phyloP scores from a whole-genome alignment of 306 rosid genomes.

The Neltuma alba region DNA sequence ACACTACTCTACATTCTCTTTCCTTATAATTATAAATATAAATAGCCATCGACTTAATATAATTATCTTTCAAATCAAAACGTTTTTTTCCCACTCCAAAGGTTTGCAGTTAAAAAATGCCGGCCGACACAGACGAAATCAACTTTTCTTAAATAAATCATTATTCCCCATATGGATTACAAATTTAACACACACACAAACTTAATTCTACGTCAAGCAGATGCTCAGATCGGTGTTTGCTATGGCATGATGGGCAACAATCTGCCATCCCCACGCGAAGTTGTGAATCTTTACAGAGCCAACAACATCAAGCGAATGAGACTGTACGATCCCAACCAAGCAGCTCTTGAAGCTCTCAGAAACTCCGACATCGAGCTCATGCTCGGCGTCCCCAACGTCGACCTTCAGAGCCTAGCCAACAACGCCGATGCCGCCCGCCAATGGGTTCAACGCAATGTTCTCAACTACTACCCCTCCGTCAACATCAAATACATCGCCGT shows the following conservation, averaged over 20 bases:
- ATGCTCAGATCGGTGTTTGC: slow-evolving; percentile 51
- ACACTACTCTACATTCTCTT: background rate
- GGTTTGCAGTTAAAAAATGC: background rate
- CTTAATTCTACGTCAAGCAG: slow-evolving; percentile 9
- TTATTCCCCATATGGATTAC: background rate
- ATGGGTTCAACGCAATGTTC: slow-evolving; percentile 43
- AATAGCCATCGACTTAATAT: no score
- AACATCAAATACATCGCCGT: slow-evolving; percentile 49
- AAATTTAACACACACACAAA: background rate
- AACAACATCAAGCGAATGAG: slow-evolving; percentile 47
- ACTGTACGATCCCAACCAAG: slow-evolving; percentile 47
- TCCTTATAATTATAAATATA: no score
- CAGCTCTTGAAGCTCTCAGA: slow-evolving; percentile 44
- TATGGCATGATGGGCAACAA: slow-evolving; percentile 51
- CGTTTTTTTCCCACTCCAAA: background rate
- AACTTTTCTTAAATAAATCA: background rate
- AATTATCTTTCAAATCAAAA: no score
- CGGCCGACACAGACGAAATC: background rate
- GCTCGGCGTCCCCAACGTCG: slow-evolving; percentile 48
- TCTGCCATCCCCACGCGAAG: slow-evolving; percentile 45
- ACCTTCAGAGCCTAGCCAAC: slow-evolving; percentile 42
- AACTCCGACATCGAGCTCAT: slow-evolving; percentile 50
- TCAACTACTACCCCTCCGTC: slow-evolving; percentile 44
- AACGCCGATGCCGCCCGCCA: slow-evolving; percentile 36
- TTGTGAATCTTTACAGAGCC: slow-evolving; percentile 45